Evolutionary conservation across 2,329 filamentous ascomycete species (phyloP), one percentile per base, ranked within the genome.

Genomic region (Furcasterigmium sp.): DNA sequence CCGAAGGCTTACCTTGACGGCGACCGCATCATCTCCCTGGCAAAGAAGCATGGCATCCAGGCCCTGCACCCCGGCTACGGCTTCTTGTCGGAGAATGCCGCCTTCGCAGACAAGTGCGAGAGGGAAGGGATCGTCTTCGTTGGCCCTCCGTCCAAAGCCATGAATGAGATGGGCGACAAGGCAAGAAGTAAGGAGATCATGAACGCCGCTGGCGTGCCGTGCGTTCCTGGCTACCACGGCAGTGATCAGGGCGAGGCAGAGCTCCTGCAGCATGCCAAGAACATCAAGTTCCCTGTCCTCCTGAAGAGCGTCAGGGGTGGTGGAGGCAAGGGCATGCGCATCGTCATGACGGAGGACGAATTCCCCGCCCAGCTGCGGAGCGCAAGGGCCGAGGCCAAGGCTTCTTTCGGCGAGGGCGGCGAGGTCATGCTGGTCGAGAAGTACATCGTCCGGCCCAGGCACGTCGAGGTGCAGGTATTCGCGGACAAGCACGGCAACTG

Each of bases 11-110:
- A 98, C 61, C 82, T 98, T 34, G 91, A 98, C 62, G 91, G 91
- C 44, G 87, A 95, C 56, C 82, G 87, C 50, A 97, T 98, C 59
- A 91, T 98, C 50, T 76, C 81, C 21, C 81, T 95, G 46, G 93
- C 91, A 13, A 90, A 91, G 68, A 75, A 85, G 55, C 80, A 91
- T 57, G 86, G 86, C 35, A 96, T 94, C 56, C 81, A 91, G 60
- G 91, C 89, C 5, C 84, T 98, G 53, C 93, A 98, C 64, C 93
- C 93, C 1, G 93, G 93, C 19, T 98, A 98, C 69, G 93, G 93
- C 35, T 98, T 95, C 59, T 69, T 97, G 51, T 94, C 87, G 49
- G 93, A 98, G 69, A 98, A 98, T 64, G 84, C 91, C 8, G 80
- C 75, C 6, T 98, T 98, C 61, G 93, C 93, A 3, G 81, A 82